These are phyloP conservation scores for Talaromyces stipitatus DNA, from an alignment of 495 filamentous ascomycete species.

Conservation along the genomic window DNA sequence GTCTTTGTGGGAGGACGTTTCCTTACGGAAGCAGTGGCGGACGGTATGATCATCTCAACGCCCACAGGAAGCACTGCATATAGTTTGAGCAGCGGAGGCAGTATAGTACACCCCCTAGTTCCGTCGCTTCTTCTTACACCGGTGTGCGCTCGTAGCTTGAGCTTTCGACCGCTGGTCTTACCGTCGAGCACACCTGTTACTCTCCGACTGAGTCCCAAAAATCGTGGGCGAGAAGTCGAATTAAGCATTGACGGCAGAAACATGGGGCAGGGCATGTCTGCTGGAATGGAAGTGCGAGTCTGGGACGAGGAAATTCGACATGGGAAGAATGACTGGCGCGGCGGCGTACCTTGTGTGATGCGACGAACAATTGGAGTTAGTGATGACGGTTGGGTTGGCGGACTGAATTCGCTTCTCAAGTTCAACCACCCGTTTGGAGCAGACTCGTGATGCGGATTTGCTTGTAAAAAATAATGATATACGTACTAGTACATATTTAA, in stretches of 20 bases:
- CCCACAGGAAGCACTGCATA: constrained; percentile 95
- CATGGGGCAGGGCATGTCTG: constrained; percentile 57
- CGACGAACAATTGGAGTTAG: constrained; percentile 39
- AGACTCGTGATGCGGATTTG: constrained; percentile 22
- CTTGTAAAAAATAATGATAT: too few relatives aligned
- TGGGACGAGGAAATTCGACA: constrained; percentile 69
- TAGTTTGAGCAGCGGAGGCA: constrained; percentile 84
- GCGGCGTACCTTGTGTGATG: constrained; percentile 54
- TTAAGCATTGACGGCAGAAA: constrained; percentile 84
- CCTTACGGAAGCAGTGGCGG: constrained; percentile 85
- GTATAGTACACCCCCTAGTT: constrained; percentile 90
- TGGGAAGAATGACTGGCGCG: constrained; percentile 54
- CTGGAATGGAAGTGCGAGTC: constrained; percentile 83
- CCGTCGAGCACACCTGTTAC: constrained; percentile 81
- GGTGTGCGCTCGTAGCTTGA: constrained; percentile 86
- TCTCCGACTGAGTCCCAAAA: constrained; percentile 71
- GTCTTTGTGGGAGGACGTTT: constrained; percentile 79
- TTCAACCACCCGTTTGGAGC: constrained; percentile 98
- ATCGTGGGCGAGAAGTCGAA: constrained; percentile 76
- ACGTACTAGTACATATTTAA: background rate
- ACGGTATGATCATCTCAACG: constrained; percentile 89
- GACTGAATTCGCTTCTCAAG: constrained; percentile 88
- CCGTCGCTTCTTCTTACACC: constrained; percentile 82
- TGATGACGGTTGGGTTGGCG: constrained; percentile 92
- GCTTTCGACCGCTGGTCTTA: constrained; percentile 84